Conservation (phyloP, 306 rosid species). For the Hippophae gyantsensis region DNA sequence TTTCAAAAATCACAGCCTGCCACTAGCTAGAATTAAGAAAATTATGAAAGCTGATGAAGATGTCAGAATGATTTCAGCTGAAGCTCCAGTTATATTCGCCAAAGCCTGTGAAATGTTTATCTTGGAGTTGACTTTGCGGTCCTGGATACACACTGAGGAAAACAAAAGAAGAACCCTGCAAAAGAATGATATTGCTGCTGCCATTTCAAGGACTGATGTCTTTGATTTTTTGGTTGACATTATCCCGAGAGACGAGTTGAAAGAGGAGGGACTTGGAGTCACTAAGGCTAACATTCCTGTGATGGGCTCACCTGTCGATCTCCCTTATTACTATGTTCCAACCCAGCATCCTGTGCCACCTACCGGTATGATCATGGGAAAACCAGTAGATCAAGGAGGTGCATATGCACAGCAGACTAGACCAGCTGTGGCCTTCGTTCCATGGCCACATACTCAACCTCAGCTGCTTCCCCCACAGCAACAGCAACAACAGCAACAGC, state of each 20-base stretch:
- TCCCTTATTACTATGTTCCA: conserved; percentile 58
- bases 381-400: conserved; percentile 51
- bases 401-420: conserved; percentile 53
- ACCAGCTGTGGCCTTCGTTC: conserved; percentile 60
- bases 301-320: conserved; percentile 50
- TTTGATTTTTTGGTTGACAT: conserved; percentile 77
- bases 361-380: conserved; percentile 78
- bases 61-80: conserved; percentile 73
- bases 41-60: conserved; percentile 93
- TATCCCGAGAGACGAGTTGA: conserved; percentile 74
- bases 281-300: conserved; percentile 56
- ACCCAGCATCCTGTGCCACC: conserved; percentile 52
- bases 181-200: conserved; percentile 73
- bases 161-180: conserved; percentile 77
- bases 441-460: conserved; percentile 57
- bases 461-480: conserved; percentile 46
- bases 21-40: conserved; percentile 62
- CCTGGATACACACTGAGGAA: conserved; percentile 76
- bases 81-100: conserved; percentile 72
- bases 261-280: conserved; percentile 71
- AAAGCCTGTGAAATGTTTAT: conserved; percentile 80
- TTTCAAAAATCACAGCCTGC: conserved; percentile 63
- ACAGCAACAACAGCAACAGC: conserved; percentile 31
- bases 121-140: conserved; percentile 70
- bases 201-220: conserved; percentile 61